Evolutionary conservation across 768 basidiomycete species (phyloP).

Genomic region (Boletus pseudo-olivaceus): DNA sequence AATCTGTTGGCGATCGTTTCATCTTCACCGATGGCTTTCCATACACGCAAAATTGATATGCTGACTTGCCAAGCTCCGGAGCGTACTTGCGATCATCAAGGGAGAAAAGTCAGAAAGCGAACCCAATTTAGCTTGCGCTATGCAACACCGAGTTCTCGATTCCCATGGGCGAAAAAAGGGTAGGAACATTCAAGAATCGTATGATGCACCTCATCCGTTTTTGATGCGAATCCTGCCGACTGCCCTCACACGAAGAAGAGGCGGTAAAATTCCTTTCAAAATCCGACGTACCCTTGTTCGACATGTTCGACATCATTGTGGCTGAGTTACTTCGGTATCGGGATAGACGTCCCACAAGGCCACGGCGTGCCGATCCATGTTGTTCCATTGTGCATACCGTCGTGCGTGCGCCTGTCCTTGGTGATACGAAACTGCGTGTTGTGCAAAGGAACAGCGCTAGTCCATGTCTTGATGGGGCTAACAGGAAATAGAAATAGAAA

Average conservation of each 20-base stretch:
- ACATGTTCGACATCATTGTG: neutral
- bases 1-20: neutral
- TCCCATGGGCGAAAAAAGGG: neutral
- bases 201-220: neutral
- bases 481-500: neutral
- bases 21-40: neutral
- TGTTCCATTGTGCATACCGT: neutral
- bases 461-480: constrained; percentile 1
- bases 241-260: neutral
- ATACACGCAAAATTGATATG: neutral
- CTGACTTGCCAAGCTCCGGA: neutral
- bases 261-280: neutral
- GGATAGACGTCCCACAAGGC: neutral
- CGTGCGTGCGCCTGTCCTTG: neutral
- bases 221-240: neutral
- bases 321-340: neutral
- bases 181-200: neutral
- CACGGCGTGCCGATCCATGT: neutral
- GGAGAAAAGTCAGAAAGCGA: neutral
- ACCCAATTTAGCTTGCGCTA: constrained; percentile 1
- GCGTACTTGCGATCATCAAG: constrained; percentile 16
- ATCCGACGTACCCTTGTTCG: neutral
- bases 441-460: neutral
- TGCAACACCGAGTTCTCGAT: neutral
- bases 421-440: too few species aligned